Evolutionary conservation across 306 rosid species (phyloP).

Genomic region (Comarum palustre): DNA sequence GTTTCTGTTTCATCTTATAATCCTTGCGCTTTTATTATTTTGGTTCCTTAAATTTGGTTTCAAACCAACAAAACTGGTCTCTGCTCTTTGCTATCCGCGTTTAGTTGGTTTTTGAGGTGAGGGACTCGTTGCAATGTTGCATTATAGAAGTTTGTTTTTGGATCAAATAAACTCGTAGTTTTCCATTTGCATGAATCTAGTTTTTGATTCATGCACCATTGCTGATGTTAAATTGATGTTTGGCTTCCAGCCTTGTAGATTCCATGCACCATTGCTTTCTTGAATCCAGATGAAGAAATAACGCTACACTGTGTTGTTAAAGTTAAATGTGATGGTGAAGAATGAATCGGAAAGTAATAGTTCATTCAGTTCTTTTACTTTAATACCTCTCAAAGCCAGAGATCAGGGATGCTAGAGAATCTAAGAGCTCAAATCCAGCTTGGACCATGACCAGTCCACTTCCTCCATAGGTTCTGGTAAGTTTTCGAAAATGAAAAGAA

Average conservation of each 20-base stretch:
- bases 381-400: slow-evolving; percentile 40
- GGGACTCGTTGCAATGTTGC: not conserved
- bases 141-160: not conserved
- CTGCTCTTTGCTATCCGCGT: not conserved
- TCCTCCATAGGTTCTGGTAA: not conserved
- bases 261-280: slow-evolving; percentile 5
- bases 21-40: not conserved
- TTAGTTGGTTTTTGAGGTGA: not conserved
- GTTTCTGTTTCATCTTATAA: not conserved
- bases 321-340: slow-evolving; percentile 37
- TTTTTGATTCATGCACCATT: not conserved
- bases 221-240: not conserved
- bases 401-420: slow-evolving; percentile 27
- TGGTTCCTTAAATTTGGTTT: not conserved
- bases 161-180: not conserved
- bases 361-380: slow-evolving; percentile 35
- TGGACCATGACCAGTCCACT: slow-evolving; percentile 37
- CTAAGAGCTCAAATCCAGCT: slow-evolving; percentile 15
- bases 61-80: not conserved
- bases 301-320: slow-evolving; percentile 17
- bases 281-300: not conserved
- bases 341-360: slow-evolving; percentile 40
- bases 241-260: not conserved
- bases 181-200: not conserved
- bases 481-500: not conserved